Conservation (phyloP, 495 filamentous ascomycete genomes). For the Daldinia vernicosa region DNA sequence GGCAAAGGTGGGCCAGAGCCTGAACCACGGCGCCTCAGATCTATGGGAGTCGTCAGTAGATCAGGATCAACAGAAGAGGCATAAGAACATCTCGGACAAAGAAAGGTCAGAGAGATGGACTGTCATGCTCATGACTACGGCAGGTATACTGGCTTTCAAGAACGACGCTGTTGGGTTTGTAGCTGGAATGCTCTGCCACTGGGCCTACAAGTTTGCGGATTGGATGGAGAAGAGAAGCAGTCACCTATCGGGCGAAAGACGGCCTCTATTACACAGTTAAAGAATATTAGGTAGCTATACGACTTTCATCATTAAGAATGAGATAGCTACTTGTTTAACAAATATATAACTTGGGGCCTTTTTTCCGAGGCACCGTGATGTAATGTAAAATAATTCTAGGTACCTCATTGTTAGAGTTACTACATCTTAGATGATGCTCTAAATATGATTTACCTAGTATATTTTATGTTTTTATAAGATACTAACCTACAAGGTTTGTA, state of each 20-base stretch:
- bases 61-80: slow-evolving; percentile 23
- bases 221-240: slow-evolving; percentile 48
- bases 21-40: slow-evolving; percentile 78
- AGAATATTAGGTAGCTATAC: slow-evolving; percentile 4
- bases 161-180: slow-evolving; percentile 90
- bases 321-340: neutral
- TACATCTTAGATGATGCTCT: too few relatives aligned
- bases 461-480: neutral
- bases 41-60: slow-evolving; percentile 50
- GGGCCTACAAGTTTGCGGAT: slow-evolving; percentile 55
- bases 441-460: too few relatives aligned
- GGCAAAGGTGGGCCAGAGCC: slow-evolving; percentile 79
- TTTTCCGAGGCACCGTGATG: too few relatives aligned
- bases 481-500: neutral
- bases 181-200: slow-evolving; percentile 79
- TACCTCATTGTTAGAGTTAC: too few relatives aligned
- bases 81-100: slow-evolving; percentile 57
- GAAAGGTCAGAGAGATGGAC: slow-evolving; percentile 78
- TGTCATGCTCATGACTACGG: slow-evolving; percentile 88
- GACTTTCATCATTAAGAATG: neutral
- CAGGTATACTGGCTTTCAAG: slow-evolving; percentile 80
- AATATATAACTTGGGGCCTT: neutral
- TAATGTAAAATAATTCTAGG: too few relatives aligned
- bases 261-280: slow-evolving; percentile 41
- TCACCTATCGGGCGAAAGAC: slow-evolving; percentile 40